Conservation (phyloP, 139 green algal genomes). For the Closterium sp. region DNA sequence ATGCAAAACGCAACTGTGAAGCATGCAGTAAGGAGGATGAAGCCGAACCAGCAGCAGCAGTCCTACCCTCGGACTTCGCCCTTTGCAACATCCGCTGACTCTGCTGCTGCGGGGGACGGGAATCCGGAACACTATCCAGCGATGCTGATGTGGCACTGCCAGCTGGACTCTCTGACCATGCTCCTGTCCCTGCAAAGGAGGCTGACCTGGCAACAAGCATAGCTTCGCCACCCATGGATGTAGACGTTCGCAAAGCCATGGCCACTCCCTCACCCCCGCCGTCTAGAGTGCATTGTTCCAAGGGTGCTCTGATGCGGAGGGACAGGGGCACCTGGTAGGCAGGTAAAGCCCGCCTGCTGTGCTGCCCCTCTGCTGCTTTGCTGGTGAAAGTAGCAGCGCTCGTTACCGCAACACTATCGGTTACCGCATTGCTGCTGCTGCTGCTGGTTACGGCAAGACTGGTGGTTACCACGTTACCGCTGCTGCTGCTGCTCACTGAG, state of each 20-base stretch:
- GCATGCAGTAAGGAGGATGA: background rate
- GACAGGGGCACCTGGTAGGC: background rate
- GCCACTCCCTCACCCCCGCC: background rate
- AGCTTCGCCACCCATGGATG: too few species aligned
- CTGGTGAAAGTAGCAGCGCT: background rate
- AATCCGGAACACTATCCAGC: too few species aligned
- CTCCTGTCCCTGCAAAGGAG: background rate
- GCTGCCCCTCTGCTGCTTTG: background rate
- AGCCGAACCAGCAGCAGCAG: background rate
- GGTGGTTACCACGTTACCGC: too few species aligned
- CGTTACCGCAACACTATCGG: background rate
- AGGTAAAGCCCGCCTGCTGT: background rate
- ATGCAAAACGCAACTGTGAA: background rate
- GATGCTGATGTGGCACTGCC: too few species aligned
- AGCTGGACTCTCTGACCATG: background rate
- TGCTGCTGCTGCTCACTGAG: background rate
- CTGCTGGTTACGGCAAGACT: background rate
- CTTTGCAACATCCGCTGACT: background rate
- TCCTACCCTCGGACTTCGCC: background rate
- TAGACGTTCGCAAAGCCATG: too few species aligned
- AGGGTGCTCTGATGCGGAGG: background rate
- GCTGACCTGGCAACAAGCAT: too few species aligned
- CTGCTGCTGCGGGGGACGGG: background rate
- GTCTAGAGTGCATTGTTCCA: background rate
- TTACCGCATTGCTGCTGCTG: too few species aligned